Evolutionary conservation across 2,329 filamentous ascomycete genomes (phyloP), one percentile per base, ranked within the genome.

Genomic region (Colletotrichum somersetense): DNA sequence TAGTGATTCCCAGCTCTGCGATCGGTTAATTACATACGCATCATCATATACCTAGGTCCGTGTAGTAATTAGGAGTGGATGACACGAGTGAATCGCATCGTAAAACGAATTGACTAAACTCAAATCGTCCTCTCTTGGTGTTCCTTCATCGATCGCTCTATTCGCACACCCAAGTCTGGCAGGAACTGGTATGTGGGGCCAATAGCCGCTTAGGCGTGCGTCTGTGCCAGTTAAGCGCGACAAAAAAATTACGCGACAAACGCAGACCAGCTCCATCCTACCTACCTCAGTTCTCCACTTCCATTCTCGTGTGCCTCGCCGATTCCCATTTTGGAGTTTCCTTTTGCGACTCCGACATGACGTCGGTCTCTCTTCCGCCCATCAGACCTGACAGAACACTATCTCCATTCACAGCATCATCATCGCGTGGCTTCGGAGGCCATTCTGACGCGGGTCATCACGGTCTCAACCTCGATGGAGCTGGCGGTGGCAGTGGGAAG

Each of bases 391-490:
- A 62, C 71, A 72, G 26, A 48, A 62, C 50, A 14, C 26, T 23
- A 52, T 62, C 67, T 14, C 40, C 62, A 33, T 67, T 72, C 44
- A 62, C 35, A 67, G 52, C 46, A 44, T 65, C 67, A 46, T 67
- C 62, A 38, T 58, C 62, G 7, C 57, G 71, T n/a, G 71, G 62
- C 46, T 73, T 73, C 42, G 58, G 62, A 62, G 35, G 56, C 26
- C 56, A 48, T 46, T 53, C 57, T 48, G 18, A 52, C 62, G 48
- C 30, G 61, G 30, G 23, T 33, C 42, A 71, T 23, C 38, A 71
- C 62, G 30, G 79, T 73, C 82, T 80, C 75, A 80, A 78, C 70
- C 62, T 77, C 74, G 77, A 77, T 77, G 76, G 76, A 75, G 77
- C 78, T 73, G 74, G 77, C 71, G 76, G 77, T 70, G 73, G 77